Conservation (phyloP, 768 basidiomycete species). For the Lactifluus pinguis region DNA sequence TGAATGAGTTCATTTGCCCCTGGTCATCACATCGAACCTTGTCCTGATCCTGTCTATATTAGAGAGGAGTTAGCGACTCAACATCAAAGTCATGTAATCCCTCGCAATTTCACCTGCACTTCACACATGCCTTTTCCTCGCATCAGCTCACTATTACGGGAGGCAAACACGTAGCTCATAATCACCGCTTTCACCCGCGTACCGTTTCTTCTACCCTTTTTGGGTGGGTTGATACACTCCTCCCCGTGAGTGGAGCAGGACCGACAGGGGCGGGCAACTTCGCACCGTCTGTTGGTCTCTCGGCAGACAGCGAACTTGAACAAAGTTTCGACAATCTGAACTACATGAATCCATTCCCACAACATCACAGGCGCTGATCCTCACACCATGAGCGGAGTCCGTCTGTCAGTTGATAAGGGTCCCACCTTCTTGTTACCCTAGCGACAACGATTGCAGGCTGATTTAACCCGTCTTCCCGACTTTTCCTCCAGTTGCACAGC, state of each 20-base stretch:
- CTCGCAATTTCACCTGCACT: constrained; percentile 17
- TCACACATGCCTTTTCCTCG: constrained; percentile 20
- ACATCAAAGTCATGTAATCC: not conserved
- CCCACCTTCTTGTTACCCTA: constrained; percentile 58
- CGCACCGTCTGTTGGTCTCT: constrained; percentile 47
- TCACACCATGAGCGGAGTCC: constrained; percentile 38
- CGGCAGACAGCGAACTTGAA: constrained; percentile 56
- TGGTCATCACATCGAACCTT: constrained; percentile 20
- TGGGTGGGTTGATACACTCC: constrained; percentile 40
- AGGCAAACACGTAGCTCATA: constrained; percentile 3
- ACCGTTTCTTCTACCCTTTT: constrained; percentile 47
- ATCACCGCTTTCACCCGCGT: constrained; percentile 53
- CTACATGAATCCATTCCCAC: constrained; percentile 52
- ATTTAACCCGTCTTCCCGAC: constrained; percentile 42
- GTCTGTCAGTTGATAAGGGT: not conserved
- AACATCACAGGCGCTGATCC: constrained; percentile 55
- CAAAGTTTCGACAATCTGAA: constrained; percentile 44
- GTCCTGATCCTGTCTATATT: constrained; percentile 16
- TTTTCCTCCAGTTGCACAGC: constrained; percentile 22
- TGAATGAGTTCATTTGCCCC: constrained; percentile 8
- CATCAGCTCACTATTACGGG: not conserved
- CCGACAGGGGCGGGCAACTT: constrained; percentile 48
- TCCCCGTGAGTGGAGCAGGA: constrained; percentile 40
- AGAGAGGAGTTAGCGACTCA: not conserved
- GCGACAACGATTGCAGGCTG: constrained; percentile 52